A percentile compares a stretch with the other conserved stretches of the same genome.
These are phyloP conservation scores for Agaricales sp. DNA, from an alignment of 1,284 basidiomycete species.

Conservation along the genomic window DNA sequence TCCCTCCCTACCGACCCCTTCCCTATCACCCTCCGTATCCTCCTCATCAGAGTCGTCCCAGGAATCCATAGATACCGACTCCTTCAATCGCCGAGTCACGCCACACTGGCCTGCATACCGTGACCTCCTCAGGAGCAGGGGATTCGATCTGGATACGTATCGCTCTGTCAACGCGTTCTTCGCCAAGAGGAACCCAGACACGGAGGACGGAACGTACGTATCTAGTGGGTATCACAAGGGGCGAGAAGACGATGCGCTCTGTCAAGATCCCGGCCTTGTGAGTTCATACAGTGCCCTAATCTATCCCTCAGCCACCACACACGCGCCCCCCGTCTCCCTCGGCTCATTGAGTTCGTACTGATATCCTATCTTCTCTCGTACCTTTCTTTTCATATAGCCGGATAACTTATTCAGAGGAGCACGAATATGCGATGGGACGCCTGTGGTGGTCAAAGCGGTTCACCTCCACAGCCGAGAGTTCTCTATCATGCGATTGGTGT, in stretches of 20 bases:
- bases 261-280: slow-evolving; percentile 60
- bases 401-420: slow-evolving; percentile 63
- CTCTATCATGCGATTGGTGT: slow-evolving; percentile 43
- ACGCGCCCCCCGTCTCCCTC: not conserved
- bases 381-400: slow-evolving; percentile 32
- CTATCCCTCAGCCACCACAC: not conserved
- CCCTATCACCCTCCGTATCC: slow-evolving; percentile 33
- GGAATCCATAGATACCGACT: slow-evolving; percentile 47
- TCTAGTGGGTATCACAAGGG: slow-evolving; percentile 24
- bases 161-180: slow-evolving; percentile 53
- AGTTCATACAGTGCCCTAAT: slow-evolving; percentile 16
- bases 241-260: slow-evolving; percentile 46
- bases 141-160: slow-evolving; percentile 56
- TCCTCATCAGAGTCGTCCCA: not conserved
- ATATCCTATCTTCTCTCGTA: slow-evolving; percentile 6
- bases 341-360: slow-evolving; percentile 6
- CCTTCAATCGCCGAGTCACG: slow-evolving; percentile 42
- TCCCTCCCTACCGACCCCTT: too few species aligned
- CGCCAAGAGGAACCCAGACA: slow-evolving; percentile 23
- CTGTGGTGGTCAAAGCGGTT: slow-evolving; percentile 59
- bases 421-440: slow-evolving; percentile 35
- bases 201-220: not conserved
- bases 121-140: slow-evolving; percentile 34
- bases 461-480: slow-evolving; percentile 52
- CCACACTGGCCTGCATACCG: slow-evolving; percentile 54